phyloP scores from a whole-genome alignment of 352 stramenopile species.

The Phytophthora constricta region DNA sequence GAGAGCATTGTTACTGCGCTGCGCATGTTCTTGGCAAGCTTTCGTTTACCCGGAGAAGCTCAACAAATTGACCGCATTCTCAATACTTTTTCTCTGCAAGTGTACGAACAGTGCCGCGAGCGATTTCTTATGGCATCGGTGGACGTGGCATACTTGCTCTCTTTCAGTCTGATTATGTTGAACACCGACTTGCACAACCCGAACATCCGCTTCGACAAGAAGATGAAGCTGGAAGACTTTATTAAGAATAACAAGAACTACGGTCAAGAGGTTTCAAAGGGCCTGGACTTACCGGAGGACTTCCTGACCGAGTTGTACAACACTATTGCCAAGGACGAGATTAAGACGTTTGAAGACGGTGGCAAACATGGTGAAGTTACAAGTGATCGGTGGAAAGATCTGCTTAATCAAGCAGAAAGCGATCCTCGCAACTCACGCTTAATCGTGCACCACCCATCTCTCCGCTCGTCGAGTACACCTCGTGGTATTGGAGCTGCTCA shows the following conservation, averaged over 20 bases:
- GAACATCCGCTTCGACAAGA: conserved; percentile 85
- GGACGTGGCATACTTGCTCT: conserved; percentile 91
- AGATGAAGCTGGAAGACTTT: conserved; percentile 89
- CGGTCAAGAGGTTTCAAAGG: conserved; percentile 81
- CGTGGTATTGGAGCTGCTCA: conserved; percentile 17
- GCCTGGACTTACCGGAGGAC: conserved; percentile 68
- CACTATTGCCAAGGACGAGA: conserved; percentile 74
- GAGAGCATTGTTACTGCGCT: conserved; percentile 76
- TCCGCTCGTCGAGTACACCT: conserved; percentile 34
- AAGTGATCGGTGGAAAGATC: conserved; percentile 80
- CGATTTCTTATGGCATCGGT: conserved; percentile 84
- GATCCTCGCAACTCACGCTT: conserved; percentile 63
- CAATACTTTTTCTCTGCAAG: conserved; percentile 85
- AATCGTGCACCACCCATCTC: conserved; percentile 59
- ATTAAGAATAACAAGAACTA: conserved; percentile 93
- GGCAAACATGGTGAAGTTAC: conserved; percentile 82
- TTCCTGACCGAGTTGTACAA: conserved; percentile 82
- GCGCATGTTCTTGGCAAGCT: conserved; percentile 86
- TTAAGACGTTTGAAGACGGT: conserved; percentile 85
- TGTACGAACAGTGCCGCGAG: conserved; percentile 88
- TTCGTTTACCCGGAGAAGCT: conserved; percentile 84
- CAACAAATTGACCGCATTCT: conserved; percentile 91
- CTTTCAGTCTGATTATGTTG: conserved; percentile 91
- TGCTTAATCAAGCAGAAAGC: conserved; percentile 75
- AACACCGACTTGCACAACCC: conserved; percentile 90